Conservation (phyloP, 2,329 filamentous ascomycete species). For the Penicillium sp. region DNA sequence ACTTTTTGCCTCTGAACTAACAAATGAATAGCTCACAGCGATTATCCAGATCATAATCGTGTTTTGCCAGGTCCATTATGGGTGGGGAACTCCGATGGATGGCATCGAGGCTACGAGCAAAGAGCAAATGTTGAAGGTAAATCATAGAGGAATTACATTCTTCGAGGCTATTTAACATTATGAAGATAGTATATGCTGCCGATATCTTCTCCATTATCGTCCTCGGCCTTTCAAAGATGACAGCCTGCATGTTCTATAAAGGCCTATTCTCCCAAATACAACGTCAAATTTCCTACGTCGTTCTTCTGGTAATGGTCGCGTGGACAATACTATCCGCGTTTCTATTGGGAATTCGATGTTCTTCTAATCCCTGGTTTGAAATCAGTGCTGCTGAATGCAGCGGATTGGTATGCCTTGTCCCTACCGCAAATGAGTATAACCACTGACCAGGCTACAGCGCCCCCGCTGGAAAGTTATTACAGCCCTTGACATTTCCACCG, state of each 20-base stretch:
- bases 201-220: constrained; percentile 15
- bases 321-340: constrained; percentile 9
- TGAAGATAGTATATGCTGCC: constrained; percentile 12
- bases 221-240: constrained; percentile 16
- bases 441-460: neutral
- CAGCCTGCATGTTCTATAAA: constrained; percentile 16
- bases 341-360: constrained; percentile 13
- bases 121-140: constrained; percentile 1
- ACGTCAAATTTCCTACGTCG: neutral
- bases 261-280: constrained; percentile 13
- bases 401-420: constrained; percentile 6
- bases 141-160: no score
- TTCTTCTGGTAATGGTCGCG: neutral
- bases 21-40: neutral
- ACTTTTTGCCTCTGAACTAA: neutral
- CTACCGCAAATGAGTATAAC: neutral
- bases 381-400: constrained; percentile 10
- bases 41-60: neutral
- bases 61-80: neutral
- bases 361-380: constrained; percentile 10
- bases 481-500: constrained; percentile 11
- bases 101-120: neutral
- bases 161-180: neutral
- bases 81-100: neutral
- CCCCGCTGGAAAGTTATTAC: constrained; percentile 17